Evolutionary conservation across 805 yeast species (phyloP), one percentile per base, ranked within the genome.

Genomic region (Yueomyces sinensis): DNA sequence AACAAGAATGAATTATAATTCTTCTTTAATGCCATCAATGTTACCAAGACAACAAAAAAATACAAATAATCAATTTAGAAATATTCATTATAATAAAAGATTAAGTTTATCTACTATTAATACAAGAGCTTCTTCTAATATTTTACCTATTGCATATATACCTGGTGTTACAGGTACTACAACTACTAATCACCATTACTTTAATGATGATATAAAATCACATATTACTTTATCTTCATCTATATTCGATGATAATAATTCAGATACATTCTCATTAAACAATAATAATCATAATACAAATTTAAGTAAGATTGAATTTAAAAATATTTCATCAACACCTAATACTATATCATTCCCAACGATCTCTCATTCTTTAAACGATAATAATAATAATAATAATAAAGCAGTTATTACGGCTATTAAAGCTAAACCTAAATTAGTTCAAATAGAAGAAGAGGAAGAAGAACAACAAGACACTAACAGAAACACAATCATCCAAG

Each of bases 61-160:
- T 11, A 9, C 13, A 13, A 11, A n/a, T 13, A 9, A 11, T 25
- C 14, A 9, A 11, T 25, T 6, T 11, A 25, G 15, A 25, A 7
- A n/a, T 13, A 7, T n/a, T 11, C 13, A 25, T 25, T 25, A 9
- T 25, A 6, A 5, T 9, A 25, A 6, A n/a, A 6, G 13, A 5
- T 5, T 32, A 34, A 42, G 63, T 23, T 80, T 87, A 7, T 70
- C 81, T 22, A 71, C 86, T 5, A 71, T 77, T 13, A 65, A 77
- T 32, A 77, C 91, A 9, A 74, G 79, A 46, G 93, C 93, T 4
- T 25, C 28, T 25, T 81, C 94, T 13, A 86, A 87, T 55, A 76
- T 87, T 42, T 69, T 87, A 40, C 95, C 95, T 15, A 79, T 89
- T 37, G 94, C 94, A 3, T 87, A 86, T 52, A 82, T 87, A 39